Evolutionary conservation across 352 stramenopile species (phyloP).

Genomic region (Globisporangium uncinulatum): DNA sequence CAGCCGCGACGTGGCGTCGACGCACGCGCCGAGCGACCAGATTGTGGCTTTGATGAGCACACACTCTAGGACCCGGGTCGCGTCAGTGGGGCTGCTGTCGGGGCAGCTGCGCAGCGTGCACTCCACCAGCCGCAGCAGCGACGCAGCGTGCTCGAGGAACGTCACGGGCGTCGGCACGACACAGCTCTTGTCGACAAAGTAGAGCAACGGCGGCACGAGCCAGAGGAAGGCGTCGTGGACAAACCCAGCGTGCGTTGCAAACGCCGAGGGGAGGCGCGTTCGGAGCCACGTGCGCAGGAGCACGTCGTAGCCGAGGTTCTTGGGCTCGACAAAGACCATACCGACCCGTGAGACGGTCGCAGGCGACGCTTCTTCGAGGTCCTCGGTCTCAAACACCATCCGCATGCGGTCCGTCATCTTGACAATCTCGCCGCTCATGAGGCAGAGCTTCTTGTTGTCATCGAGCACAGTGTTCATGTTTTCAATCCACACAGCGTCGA

Average conservation of each 20-base stretch:
- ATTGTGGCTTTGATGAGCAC: constrained; percentile 83
- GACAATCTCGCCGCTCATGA: constrained; percentile 94
- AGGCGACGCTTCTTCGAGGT: constrained; percentile 83
- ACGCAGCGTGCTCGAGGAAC: constrained; percentile 88
- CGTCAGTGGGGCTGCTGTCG: constrained; percentile 50
- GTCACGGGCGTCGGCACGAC: constrained; percentile 82
- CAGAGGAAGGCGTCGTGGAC: constrained; percentile 84
- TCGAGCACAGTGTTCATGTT: constrained; percentile 95
- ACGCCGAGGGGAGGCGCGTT: constrained; percentile 35
- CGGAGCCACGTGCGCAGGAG: constrained; percentile 85
- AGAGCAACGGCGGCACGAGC: constrained; percentile 87
- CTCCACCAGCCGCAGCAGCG: constrained; percentile 74
- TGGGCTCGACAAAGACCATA: constrained; percentile 92
- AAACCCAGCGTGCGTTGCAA: constrained; percentile 30
- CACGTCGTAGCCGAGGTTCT: constrained; percentile 89
- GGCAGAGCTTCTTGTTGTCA: constrained; percentile 93
- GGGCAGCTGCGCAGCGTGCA: constrained; percentile 61
- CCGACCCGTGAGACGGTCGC: constrained; percentile 91
- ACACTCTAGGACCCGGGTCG: constrained; percentile 76
- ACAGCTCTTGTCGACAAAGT: constrained; percentile 90
- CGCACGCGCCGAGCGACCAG: constrained; percentile 90
- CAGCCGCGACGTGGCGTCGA: constrained; percentile 80
- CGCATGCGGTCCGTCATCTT: constrained; percentile 93
- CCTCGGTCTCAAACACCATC: constrained; percentile 96
- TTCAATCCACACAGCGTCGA: constrained; percentile 94